Evolutionary conservation across 2,329 filamentous ascomycete genomes (phyloP), one percentile per base, ranked within the genome.

Genomic region (Verticillium nubilum): DNA sequence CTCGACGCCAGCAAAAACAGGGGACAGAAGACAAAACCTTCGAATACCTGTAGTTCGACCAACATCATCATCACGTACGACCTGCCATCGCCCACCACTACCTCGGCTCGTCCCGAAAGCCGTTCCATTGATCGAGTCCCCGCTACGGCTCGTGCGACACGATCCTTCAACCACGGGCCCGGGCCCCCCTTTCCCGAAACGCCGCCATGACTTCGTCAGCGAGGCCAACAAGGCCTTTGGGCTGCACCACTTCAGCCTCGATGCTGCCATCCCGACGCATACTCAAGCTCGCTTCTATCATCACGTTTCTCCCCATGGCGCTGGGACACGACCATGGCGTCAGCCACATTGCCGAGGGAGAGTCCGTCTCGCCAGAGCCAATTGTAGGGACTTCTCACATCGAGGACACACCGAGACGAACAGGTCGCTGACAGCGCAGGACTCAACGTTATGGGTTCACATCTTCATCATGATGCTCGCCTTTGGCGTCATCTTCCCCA

Each of bases 401-500:
- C 19, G 19, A n/a, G 23, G 35, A n/a, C 25, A 53, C 26, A 25
- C 10, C 27, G 42, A 57, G 52, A 52, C 42, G 25, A 25, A 52
- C 23, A 28, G 13, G 47, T 27, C 26, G n/a, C 33, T 57, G 52
- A 35, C 42, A 47, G 58, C 53, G 63, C 65, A 87, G 84, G 95
- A 98, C 73, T 83, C 87, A 50, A 91, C 87, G 68, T 76, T 99
- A 85, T 99, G 95, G 95, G 82, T 89, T 66, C 95, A 99, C 76
- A 98, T 99, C 69, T 82, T 97, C 61, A 75, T 96, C 53, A 93
- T 97, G 81, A 89, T 87, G 72, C 70, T 95, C 60, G 86, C 92
- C 60, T 98, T 96, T 80, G 95, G 95, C 62, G 81, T 99, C 66
- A 85, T 98, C 61, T 98, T 97, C 69, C 95, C 95, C 12, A 82